Conservation (phyloP, 2,329 filamentous ascomycete genomes). For the Penicillium nordicum region DNA sequence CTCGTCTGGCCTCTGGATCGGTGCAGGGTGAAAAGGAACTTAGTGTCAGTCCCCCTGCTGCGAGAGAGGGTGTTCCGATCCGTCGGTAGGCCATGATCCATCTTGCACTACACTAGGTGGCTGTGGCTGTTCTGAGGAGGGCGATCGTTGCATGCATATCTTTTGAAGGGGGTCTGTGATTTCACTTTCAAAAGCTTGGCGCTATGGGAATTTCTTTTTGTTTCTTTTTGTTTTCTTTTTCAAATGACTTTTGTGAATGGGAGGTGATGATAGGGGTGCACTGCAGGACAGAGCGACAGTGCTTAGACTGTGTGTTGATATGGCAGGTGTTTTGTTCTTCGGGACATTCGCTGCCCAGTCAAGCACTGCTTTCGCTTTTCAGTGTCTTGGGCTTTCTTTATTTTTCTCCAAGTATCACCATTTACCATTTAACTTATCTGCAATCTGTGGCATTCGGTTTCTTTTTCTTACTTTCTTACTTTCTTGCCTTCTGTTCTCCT, state of each 20-base stretch:
- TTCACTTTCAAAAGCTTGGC: slow-evolving; percentile 35
- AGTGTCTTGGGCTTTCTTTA: slow-evolving; percentile 2
- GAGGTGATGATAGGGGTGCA: slow-evolving; percentile 7
- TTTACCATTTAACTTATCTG: slow-evolving; percentile 2
- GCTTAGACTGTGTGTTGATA: background rate
- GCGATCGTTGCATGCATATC: slow-evolving; percentile 13
- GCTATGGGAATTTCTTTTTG: slow-evolving; percentile 28
- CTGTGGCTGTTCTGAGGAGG: slow-evolving; percentile 4
- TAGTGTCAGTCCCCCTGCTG: slow-evolving; percentile 45
- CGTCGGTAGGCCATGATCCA: slow-evolving; percentile 49
- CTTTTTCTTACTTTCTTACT: background rate
- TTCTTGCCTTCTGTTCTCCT: background rate
- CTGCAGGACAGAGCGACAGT: slow-evolving; percentile 22
- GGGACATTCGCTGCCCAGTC: background rate
- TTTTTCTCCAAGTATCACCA: slow-evolving; percentile 9
- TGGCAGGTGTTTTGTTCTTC: background rate
- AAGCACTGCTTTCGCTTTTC: background rate
- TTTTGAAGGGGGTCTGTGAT: slow-evolving; percentile 13
- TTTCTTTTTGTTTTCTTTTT: background rate
- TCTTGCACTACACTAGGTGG: slow-evolving; percentile 2
- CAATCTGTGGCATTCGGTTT: background rate
- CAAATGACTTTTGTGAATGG: background rate
- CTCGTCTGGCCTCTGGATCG: slow-evolving; percentile 43
- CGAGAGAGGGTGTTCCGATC: slow-evolving; percentile 60
- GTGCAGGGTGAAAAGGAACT: slow-evolving; percentile 41